Evolutionary conservation across 2,329 filamentous ascomycete genomes (phyloP).

Genomic region (Penicillium sp.): DNA sequence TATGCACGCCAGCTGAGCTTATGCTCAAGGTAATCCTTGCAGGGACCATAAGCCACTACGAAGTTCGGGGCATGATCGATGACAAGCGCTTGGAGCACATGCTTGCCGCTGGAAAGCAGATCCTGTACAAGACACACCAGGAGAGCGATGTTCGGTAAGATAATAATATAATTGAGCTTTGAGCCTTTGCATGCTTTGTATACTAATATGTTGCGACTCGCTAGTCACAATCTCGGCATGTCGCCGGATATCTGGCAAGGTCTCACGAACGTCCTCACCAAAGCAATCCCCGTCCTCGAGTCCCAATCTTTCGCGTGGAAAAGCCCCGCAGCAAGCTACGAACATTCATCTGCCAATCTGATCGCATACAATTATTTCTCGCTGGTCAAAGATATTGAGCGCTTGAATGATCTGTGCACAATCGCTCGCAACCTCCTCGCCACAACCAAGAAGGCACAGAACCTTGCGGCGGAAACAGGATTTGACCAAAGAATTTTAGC

Average conservation of each 20-base stretch:
- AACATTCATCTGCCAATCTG: constrained; percentile 58
- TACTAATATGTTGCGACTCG: constrained; percentile 4
- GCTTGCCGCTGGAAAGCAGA: constrained; percentile 60
- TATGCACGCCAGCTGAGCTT: constrained; percentile 47
- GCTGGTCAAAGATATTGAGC: constrained; percentile 61
- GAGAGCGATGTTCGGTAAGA: constrained; percentile 54
- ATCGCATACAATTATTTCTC: constrained; percentile 60
- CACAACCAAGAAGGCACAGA: constrained; percentile 60
- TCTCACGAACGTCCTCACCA: constrained; percentile 56
- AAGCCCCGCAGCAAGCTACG: constrained; percentile 57
- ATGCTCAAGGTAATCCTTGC: constrained; percentile 49
- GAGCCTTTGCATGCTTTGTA: background rate
- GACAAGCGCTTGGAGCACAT: constrained; percentile 57
- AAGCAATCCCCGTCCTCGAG: constrained; percentile 61
- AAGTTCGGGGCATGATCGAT: constrained; percentile 58
- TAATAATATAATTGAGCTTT: background rate
- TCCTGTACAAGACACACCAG: constrained; percentile 57
- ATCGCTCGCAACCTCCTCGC: constrained; percentile 63
- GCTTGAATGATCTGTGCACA: constrained; percentile 60
- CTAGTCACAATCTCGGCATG: constrained; percentile 56
- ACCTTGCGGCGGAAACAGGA: constrained; percentile 58
- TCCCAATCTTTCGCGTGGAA: constrained; percentile 61
- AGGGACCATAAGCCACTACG: constrained; percentile 57
- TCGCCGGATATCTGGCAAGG: constrained; percentile 60
- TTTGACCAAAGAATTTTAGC: constrained; percentile 62